These are phyloP conservation scores for Dioszegia hungarica DNA, from an alignment of 768 basidiomycete genomes.

Conservation along the genomic window DNA sequence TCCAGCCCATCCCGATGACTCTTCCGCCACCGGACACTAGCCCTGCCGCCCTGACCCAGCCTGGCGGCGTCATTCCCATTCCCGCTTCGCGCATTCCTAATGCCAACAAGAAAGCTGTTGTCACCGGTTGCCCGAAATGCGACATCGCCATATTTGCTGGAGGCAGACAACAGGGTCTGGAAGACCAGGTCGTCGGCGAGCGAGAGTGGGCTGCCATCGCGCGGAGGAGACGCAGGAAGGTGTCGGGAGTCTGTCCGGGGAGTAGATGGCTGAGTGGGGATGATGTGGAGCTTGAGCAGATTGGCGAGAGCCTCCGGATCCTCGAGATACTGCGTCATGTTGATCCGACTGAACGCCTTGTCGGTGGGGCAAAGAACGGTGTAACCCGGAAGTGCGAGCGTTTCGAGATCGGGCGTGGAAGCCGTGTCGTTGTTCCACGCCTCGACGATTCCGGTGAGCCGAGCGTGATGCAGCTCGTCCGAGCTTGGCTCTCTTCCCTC, in stretches of 20 bases:
- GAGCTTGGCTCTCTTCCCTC: conserved; percentile 57
- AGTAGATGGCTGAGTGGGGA: conserved; percentile 34
- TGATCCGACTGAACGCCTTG: conserved; percentile 80
- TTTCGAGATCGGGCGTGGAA: conserved; percentile 14
- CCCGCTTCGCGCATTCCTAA: conserved; percentile 51
- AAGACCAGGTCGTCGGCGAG: conserved; percentile 70
- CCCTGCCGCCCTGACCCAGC: conserved; percentile 48
- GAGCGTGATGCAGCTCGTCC: conserved; percentile 22
- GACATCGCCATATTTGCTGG: conserved; percentile 71
- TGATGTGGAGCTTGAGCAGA: conserved; percentile 50
- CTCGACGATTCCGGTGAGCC: conserved; percentile 15
- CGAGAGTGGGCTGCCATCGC: conserved; percentile 67
- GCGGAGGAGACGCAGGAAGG: conserved; percentile 18
- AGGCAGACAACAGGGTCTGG: conserved; percentile 59
- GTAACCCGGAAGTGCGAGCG: conserved; percentile 55
- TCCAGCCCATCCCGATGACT: conserved; percentile 56
- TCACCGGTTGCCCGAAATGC: conserved; percentile 60
- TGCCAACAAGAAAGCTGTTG: conserved; percentile 51
- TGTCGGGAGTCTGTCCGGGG: conserved; percentile 7
- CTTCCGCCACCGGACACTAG: conserved; percentile 56
- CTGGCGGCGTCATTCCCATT: conserved; percentile 50
- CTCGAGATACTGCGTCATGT: conserved; percentile 59
- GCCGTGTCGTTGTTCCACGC: conserved; percentile 4
- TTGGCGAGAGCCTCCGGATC: conserved; percentile 41
- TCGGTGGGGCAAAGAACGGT: conserved; percentile 88